A percentile compares a stretch with the other conserved stretches of the same genome.
phyloP scores from a whole-genome alignment of 495 filamentous ascomycete species.

The Xylaria castorea region DNA sequence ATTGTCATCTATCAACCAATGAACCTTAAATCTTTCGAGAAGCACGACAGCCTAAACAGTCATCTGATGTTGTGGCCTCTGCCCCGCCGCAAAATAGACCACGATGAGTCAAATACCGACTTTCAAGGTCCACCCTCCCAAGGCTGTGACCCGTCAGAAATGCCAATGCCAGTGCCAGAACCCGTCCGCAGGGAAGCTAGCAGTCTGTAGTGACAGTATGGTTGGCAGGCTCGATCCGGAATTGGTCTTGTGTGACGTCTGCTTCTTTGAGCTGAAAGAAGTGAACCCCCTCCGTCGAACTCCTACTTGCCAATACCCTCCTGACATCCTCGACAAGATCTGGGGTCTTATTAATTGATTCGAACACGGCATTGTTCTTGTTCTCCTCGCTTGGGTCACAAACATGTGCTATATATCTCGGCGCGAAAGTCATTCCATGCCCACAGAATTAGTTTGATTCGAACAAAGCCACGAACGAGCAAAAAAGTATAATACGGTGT shows the following conservation, averaged over 20 bases:
- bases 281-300: not conserved
- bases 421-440: not conserved
- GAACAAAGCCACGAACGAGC: not conserved
- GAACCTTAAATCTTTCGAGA: constrained; percentile 6
- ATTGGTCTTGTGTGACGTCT: constrained; percentile 15
- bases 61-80: constrained; percentile 1
- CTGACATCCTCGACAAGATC: not conserved
- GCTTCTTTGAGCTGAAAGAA: constrained; percentile 11
- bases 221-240: constrained; percentile 26
- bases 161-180: constrained; percentile 15
- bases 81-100: not conserved
- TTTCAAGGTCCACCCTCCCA: not conserved
- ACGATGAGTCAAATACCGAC: constrained; percentile 5
- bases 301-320: constrained; percentile 1
- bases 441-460: too few species aligned
- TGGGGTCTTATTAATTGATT: not conserved
- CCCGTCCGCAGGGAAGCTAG: not conserved
- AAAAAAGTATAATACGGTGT: not conserved
- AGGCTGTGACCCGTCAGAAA: not conserved
- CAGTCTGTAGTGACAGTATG: not conserved
- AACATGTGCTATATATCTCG: not conserved
- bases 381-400: not conserved
- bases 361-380: not conserved
- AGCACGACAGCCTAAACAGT: not conserved
- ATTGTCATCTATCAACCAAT: not conserved